Percentiles rank a stretch among this genome's conserved stretches.
Conservation (phyloP, 164 flowering plant genomes). For the Tinospora cordifolia region DNA sequence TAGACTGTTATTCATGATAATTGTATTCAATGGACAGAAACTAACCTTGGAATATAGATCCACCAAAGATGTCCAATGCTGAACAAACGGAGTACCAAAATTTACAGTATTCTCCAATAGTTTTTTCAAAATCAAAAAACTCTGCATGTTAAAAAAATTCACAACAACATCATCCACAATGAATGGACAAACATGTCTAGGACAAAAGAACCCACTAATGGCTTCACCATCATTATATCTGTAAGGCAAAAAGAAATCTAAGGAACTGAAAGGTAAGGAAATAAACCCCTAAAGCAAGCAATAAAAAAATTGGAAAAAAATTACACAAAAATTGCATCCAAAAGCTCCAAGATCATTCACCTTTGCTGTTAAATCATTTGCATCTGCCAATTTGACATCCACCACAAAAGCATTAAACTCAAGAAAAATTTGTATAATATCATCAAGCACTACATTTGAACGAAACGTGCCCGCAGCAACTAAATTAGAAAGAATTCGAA, state of each 20-base stretch:
- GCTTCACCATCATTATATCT: background rate
- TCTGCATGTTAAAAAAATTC: slow-evolving; percentile 36
- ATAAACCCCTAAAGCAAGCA: background rate
- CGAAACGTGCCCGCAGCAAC: slow-evolving; percentile 61
- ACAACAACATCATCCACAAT: slow-evolving; percentile 1
- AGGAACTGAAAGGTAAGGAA: background rate
- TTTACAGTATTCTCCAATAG: slow-evolving; percentile 47
- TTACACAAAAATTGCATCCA: background rate
- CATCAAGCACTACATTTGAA: slow-evolving; percentile 47
- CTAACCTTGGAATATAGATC: slow-evolving; percentile 68
- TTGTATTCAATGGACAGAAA: slow-evolving; percentile 6
- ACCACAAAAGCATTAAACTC: slow-evolving; percentile 34
- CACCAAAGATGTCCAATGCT: slow-evolving; percentile 62
- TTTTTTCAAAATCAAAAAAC: slow-evolving; percentile 52
- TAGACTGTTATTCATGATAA: background rate
- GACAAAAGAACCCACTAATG: background rate
- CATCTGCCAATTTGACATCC: slow-evolving; percentile 31
- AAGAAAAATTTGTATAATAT: slow-evolving; percentile 51
- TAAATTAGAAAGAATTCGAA: slow-evolving; percentile 71
- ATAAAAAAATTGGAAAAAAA: background rate
- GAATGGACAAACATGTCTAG: background rate
- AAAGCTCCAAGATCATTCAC: slow-evolving; percentile 26
- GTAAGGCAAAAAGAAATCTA: background rate
- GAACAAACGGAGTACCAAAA: slow-evolving; percentile 40
- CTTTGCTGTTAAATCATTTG: slow-evolving; percentile 52